Base-by-base conservation (phyloP, 768 basidiomycete genomes). In the Tulasnella sp. region DNA sequence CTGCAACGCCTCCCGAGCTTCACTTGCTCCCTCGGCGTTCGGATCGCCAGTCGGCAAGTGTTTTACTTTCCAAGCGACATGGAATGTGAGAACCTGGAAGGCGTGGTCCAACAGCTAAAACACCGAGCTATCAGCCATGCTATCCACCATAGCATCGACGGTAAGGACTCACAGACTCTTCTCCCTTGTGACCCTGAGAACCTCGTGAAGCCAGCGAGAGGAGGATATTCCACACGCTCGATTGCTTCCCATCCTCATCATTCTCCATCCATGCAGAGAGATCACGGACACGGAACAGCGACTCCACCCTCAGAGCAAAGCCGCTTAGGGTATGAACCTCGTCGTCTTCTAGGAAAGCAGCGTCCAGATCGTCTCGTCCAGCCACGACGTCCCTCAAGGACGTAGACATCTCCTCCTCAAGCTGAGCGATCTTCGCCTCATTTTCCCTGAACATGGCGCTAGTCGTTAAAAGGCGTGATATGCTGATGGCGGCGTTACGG, bases 191-290 rank as follows among this genome's bases (percentile, higher is more conserved):
- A 1, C 98, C 97, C 28, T 98, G 87, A 80, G 92, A 88, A 1
- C 96, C 97, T 72, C 98, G 88, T 80, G 96, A 94, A 0, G 93
- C 92, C 34, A 99, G 89, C 0, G 94, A 94, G 82, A 89, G 91
- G 46, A 97, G 83, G 72, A 98, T 95, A 83, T 97, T 94, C 94
- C 95, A 96, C 0, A 92, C 93, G 83, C 91, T 93, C 82, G 93
- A 94, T 86, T 95, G 94, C 83, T 95, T 96, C 3, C 95, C 95
- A 28, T 93, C 93, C 81, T 95, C 96, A 82, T 94, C 92, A 83
- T 97, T 96, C 82, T 98, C 96, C 86, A 96, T 92, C 90, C 93
- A 93, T 0, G 88, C 85, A 0, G 90, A 90, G 87, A 97, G 89
- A 85, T 98, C 94, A 54, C 94, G 88, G 69, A 89, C 89, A 3